Evolutionary conservation across 176 grass and related monocot species (phyloP).

Genomic region (Tillandsia leiboldiana): DNA sequence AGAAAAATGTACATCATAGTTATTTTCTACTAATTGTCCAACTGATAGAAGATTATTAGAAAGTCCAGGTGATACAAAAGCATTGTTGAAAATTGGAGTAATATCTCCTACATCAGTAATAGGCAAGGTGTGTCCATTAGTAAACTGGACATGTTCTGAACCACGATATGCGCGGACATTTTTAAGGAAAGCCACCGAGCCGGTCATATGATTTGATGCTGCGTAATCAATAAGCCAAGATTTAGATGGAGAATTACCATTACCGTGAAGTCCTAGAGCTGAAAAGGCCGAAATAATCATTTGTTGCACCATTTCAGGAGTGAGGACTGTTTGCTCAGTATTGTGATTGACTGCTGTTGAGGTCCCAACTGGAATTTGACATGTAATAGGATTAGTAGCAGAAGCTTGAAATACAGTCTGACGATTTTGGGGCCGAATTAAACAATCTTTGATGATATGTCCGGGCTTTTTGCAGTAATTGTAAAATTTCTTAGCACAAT

Average conservation of each 20-base stretch:
- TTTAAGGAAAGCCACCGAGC: neutral
- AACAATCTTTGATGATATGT: no score
- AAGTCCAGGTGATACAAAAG: neutral
- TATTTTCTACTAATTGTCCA: neutral
- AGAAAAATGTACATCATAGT: no score
- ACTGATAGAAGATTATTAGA: conserved; percentile 1
- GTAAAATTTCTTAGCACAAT: neutral
- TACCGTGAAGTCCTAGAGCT: neutral
- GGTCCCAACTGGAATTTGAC: no score
- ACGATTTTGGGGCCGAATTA: no score
- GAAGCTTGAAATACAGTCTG: no score
- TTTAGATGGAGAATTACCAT: neutral
- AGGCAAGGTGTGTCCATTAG: neutral
- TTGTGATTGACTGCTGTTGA: neutral
- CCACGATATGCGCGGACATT: neutral
- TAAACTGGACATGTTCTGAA: neutral
- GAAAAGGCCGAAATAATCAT: neutral
- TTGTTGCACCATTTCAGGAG: neutral
- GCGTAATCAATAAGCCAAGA: neutral
- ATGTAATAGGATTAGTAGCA: no score
- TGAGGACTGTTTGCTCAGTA: neutral
- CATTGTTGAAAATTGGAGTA: neutral
- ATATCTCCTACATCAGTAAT: neutral
- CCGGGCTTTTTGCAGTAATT: no score
- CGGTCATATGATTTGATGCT: neutral